phyloP scores from a whole-genome alignment of 192 early-diverging fungal species.

The Coemansia sp. region DNA sequence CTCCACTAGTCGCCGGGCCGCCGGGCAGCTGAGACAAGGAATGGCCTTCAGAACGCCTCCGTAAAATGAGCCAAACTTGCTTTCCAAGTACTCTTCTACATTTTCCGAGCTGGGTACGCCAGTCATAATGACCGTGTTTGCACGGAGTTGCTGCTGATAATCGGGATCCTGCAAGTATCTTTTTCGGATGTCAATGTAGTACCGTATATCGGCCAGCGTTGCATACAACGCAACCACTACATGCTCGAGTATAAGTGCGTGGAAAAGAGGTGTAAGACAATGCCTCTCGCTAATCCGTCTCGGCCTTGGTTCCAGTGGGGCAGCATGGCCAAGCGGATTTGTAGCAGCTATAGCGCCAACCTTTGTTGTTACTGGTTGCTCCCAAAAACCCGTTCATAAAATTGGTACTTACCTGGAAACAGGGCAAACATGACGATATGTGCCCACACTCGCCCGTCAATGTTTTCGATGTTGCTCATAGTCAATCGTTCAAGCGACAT shows the following conservation, averaged over 20 bases:
- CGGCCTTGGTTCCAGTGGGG: no score
- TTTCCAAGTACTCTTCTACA: neutral
- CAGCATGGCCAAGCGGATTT: no score
- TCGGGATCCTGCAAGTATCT: neutral
- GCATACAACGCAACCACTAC: neutral
- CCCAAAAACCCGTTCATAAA: no score
- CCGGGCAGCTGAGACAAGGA: neutral
- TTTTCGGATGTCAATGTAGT: neutral
- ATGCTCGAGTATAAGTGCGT: neutral
- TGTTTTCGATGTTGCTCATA: constrained; percentile 3
- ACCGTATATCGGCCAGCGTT: neutral
- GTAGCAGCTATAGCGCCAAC: no score
- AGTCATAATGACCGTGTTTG: constrained; percentile 2
- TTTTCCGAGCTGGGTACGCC: neutral
- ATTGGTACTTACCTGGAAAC: neutral
- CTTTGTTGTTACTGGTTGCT: no score
- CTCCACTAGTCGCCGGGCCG: neutral
- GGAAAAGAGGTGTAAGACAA: no score
- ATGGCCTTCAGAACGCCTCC: neutral
- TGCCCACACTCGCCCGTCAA: constrained; percentile 6
- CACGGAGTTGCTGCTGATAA: neutral
- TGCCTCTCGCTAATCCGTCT: no score
- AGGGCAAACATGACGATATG: neutral
- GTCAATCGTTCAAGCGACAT: constrained; percentile 1
- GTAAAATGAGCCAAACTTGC: neutral